Conservation (phyloP, 2,329 filamentous ascomycete genomes). For the Ascochyta lentis region DNA sequence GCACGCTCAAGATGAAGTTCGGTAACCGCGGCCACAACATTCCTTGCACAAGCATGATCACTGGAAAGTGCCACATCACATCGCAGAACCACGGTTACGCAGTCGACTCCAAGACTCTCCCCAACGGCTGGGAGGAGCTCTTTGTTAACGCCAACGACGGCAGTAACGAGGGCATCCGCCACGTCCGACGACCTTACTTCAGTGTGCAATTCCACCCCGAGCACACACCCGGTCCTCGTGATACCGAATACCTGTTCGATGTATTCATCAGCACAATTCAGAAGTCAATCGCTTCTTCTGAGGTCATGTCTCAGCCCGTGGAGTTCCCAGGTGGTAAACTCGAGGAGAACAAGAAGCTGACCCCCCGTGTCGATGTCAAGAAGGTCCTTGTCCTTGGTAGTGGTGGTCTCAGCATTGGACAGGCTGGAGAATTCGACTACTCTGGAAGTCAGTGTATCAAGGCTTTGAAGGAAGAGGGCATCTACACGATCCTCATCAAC, state of each 20-base stretch:
- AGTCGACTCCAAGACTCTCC: constrained; percentile 79
- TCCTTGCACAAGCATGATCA: constrained; percentile 93
- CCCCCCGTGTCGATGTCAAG: constrained; percentile 84
- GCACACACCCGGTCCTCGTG: constrained; percentile 90
- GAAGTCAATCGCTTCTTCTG: constrained; percentile 70
- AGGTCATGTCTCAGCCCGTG: constrained; percentile 74
- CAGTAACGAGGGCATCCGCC: constrained; percentile 97
- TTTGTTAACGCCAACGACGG: constrained; percentile 98
- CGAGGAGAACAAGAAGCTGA: constrained; percentile 76
- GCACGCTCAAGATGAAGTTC: constrained; percentile 97
- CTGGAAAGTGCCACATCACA: constrained; percentile 97
- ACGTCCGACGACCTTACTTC: constrained; percentile 86
- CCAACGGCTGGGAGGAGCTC: constrained; percentile 85
- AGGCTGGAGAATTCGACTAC: constrained; percentile 98
- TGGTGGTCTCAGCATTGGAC: constrained; percentile 94
- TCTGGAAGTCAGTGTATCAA: constrained; percentile 99
- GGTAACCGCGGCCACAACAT: constrained; percentile 99
- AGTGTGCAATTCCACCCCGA: constrained; percentile 99
- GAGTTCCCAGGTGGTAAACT: constrained; percentile 84
- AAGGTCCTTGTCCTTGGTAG: constrained; percentile 94
- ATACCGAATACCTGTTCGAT: constrained; percentile 96
- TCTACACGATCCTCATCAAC: constrained; percentile 98
- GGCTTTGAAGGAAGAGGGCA: constrained; percentile 95
- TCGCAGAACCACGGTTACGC: constrained; percentile 98
- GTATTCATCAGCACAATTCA: constrained; percentile 90